Percentiles rank a stretch among this genome's conserved stretches.
Conservation (phyloP, 192 early-diverging fungal species). For the Chytriomyces sp. region DNA sequence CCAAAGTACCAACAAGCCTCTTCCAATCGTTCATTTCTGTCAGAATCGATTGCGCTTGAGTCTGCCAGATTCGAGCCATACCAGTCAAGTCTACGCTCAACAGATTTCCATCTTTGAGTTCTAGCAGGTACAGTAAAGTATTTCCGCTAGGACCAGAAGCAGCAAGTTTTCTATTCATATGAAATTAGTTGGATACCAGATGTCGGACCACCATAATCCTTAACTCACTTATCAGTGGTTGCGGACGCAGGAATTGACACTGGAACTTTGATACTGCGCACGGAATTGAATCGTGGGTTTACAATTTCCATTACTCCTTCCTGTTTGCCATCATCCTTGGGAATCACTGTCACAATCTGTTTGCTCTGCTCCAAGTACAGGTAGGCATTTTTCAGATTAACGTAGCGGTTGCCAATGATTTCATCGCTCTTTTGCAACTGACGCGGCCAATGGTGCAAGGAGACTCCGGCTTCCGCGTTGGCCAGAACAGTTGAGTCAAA, state of each 20-base stretch:
- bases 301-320: slow-evolving; percentile 25
- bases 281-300: slow-evolving; percentile 1
- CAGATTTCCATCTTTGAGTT: slow-evolving; percentile 8
- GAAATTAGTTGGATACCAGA: too few species aligned
- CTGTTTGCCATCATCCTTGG: slow-evolving; percentile 12
- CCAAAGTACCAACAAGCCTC: slow-evolving; percentile 10
- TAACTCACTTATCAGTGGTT: not conserved
- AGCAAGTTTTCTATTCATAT: too few species aligned
- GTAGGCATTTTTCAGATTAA: not conserved
- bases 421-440: not conserved
- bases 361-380: slow-evolving; percentile 15
- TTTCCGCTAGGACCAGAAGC: too few species aligned
- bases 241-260: slow-evolving; percentile 12
- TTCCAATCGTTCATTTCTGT: slow-evolving; percentile 21
- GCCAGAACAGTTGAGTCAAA: not conserved
- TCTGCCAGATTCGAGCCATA: slow-evolving; percentile 26
- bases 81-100: slow-evolving; percentile 20
- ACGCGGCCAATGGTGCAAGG: slow-evolving; percentile 10
- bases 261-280: slow-evolving; percentile 10
- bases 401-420: not conserved
- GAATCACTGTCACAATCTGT: slow-evolving; percentile 15
- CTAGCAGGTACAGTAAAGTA: slow-evolving; percentile 6
- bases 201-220: too few species aligned
- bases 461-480: not conserved
- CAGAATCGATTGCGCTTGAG: not conserved